Evolutionary conservation across 345 rosid genomes (phyloP).

Genomic region (thale cress (Arabidopsis thaliana)): DNA sequence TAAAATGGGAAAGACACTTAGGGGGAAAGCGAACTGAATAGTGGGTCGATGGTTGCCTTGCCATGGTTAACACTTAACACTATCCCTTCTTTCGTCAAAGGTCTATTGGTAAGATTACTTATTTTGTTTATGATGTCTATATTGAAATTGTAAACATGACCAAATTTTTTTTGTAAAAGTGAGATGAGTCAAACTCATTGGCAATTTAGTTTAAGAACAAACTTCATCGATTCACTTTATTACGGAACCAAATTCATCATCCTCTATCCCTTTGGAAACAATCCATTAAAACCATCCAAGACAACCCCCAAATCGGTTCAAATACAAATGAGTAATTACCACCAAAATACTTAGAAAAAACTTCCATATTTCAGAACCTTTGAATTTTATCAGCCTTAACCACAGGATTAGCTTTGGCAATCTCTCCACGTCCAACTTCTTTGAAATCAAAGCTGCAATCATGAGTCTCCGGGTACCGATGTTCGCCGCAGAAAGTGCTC

Average conservation of each 20-base stretch:
- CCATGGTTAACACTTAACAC: background rate
- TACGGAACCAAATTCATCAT: conserved; percentile 40
- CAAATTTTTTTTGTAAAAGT: too few relatives aligned
- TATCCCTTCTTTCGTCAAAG: background rate
- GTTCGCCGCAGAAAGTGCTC: conserved; percentile 42
- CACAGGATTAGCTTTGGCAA: conserved; percentile 47
- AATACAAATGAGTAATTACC: conserved; percentile 8
- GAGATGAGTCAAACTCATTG: background rate
- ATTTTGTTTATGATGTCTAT: background rate
- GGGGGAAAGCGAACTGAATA: background rate
- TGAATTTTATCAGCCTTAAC: conserved; percentile 47
- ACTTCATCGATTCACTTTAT: conserved; percentile 40
- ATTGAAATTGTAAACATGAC: background rate
- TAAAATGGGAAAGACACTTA: too few relatives aligned
- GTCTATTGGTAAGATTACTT: background rate
- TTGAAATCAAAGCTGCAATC: conserved; percentile 49
- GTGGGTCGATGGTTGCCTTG: background rate
- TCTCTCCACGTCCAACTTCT: conserved; percentile 36
- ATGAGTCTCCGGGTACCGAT: conserved; percentile 50
- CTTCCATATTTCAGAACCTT: conserved; percentile 38
- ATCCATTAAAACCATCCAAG: conserved; percentile 6
- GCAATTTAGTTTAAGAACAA: background rate
- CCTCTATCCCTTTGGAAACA: conserved; percentile 15
- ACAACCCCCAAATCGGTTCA: conserved; percentile 27
- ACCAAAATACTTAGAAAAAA: background rate